Percentiles rank a stretch among this genome's conserved stretches.
Conservation (phyloP, 2,329 filamentous ascomycete species). For the Hypoxylon sp. region DNA sequence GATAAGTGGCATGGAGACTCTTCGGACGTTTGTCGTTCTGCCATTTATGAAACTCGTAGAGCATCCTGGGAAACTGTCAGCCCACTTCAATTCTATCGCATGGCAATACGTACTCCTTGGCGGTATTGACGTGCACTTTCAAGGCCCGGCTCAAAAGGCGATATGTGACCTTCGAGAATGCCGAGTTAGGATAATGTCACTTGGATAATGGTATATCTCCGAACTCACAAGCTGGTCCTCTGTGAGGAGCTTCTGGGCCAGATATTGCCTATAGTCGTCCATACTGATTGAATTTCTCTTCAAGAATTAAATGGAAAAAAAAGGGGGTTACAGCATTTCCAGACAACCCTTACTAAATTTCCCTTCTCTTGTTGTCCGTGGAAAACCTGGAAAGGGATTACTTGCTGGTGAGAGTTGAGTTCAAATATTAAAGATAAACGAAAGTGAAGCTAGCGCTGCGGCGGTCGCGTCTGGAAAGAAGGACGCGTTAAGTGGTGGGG, state of each 20-base stretch:
- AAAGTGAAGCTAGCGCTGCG: constrained; percentile 1
- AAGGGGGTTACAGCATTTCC: constrained; percentile 17
- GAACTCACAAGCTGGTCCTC: constrained; percentile 78
- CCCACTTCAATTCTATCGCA: constrained; percentile 19
- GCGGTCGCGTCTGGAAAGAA: constrained; percentile 35
- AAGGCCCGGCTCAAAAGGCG: constrained; percentile 85
- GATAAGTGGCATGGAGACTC: constrained; percentile 91
- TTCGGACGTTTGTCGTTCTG: constrained; percentile 82
- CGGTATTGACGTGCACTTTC: constrained; percentile 86
- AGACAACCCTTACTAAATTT: not conserved
- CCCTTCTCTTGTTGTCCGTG: not conserved
- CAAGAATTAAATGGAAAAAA: not conserved
- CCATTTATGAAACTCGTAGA: constrained; percentile 85
- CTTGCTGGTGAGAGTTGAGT: constrained; percentile 6
- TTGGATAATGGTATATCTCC: not conserved
- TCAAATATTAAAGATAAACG: constrained; percentile 6
- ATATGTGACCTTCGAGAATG: constrained; percentile 80
- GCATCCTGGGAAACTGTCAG: constrained; percentile 72
- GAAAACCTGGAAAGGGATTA: not conserved
- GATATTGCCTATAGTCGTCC: constrained; percentile 77
- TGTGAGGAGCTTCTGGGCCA: constrained; percentile 81
- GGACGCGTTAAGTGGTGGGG: constrained; percentile 53
- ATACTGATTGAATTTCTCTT: constrained; percentile 54
- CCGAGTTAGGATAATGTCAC: constrained; percentile 37
- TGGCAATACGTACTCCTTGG: constrained; percentile 79